Evolutionary conservation across 805 yeast genomes (phyloP), one percentile per base, ranked within the genome.

Genomic region (Diddensiella caesifluorescens): DNA sequence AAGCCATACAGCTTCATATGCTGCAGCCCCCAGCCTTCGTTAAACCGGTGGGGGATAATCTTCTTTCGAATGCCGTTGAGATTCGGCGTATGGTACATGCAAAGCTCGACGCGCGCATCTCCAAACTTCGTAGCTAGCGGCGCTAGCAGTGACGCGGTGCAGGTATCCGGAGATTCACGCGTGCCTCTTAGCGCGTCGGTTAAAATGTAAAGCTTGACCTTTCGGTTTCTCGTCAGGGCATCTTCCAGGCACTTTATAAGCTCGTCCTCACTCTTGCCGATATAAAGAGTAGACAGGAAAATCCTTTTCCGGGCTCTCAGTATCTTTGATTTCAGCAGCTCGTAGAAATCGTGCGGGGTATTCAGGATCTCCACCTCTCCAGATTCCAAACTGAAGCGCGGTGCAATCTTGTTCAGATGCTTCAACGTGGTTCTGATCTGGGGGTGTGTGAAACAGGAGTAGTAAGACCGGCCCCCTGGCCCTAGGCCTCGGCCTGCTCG

Each of bases 1-100:
- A 89, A 79, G 1, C 98, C 98, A 60, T 92, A 92, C 22, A 92
- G 73, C 60, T 92, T 92, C 97, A 92, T 92, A 59, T 92, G 98
- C 61, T 92, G 98, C 39, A 92, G 71, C 0, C 98, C 98, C 52
- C 74, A 70, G 3, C 94, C 89, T 64, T 92, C 98, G 61, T 89
- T 88, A 49, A 90, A 70, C 48, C 98, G 72, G 45, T 74, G 80
- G 0, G 98, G 98, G 2, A 87, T 70, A 33, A 83, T 35, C 5
- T 64, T 51, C 55, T 80, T 79, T 43, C 75, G 73, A 45, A 85
- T 56, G 0, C 95, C 95, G 29, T 73, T 66, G 51, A 85, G 70
- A 48, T 81, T 80, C 0, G 98, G 98, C 0, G 98, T 90, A 53
- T 83, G 94, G 62, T 85, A 92, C 70, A 89, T 73, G 52, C 95